Evolutionary conservation across 371 early-diverging fungal species (phyloP).

Genomic region (Quaeritorhiza haematococci): DNA sequence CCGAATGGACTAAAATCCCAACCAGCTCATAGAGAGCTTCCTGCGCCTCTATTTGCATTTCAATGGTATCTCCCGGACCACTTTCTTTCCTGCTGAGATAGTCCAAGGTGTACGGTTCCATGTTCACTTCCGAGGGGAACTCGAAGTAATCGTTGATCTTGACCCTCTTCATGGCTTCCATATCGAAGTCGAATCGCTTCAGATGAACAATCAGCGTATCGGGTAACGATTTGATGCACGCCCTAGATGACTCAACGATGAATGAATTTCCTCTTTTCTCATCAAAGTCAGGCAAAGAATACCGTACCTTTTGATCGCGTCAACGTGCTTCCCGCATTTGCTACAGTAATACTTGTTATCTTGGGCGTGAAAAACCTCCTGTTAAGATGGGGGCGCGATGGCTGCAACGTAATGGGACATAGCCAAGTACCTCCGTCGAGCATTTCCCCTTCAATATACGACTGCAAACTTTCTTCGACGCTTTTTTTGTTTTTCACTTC

Average conservation of each 20-base stretch:
- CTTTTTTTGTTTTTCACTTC: conserved; percentile 50
- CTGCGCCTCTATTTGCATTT: too few species aligned
- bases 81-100: neutral
- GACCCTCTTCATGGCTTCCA: conserved; percentile 43
- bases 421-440: conserved; percentile 45
- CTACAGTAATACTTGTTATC: conserved; percentile 50
- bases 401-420: neutral
- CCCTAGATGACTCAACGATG: neutral
- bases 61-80: neutral
- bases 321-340: conserved; percentile 43
- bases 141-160: conserved; percentile 52
- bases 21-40: too few species aligned
- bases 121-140: conserved; percentile 28
- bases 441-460: conserved; percentile 47
- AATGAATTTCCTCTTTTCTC: conserved; percentile 6
- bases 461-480: conserved; percentile 46
- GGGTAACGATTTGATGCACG: conserved; percentile 39
- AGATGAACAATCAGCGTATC: conserved; percentile 46
- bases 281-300: conserved; percentile 1
- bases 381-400: too few species aligned
- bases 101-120: conserved; percentile 1
- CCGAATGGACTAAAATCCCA: conserved; percentile 50
- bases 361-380: too few species aligned
- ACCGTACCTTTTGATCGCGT: conserved; percentile 45
- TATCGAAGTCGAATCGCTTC: conserved; percentile 54